Evolutionary conservation across 1,284 basidiomycete species (phyloP).

Genomic region (Boletellus deceptivus): DNA sequence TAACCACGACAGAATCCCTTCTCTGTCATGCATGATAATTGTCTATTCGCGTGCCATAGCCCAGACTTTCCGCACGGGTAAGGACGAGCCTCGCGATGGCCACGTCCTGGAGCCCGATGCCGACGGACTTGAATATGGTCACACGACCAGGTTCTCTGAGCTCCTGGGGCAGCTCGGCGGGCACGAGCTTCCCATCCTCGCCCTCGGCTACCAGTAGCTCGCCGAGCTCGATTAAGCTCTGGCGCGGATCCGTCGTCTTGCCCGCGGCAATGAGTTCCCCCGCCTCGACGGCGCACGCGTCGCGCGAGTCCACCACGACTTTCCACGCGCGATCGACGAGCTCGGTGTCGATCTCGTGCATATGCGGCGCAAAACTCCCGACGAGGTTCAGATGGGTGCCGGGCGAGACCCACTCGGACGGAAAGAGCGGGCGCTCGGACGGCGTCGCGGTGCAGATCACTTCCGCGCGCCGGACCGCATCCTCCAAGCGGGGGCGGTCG

Average conservation of each 20-base stretch:
- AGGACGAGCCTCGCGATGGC: constrained; percentile 56
- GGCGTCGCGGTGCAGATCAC: constrained; percentile 79
- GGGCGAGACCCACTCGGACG: constrained; percentile 53
- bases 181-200: constrained; percentile 17
- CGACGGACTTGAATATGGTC: constrained; percentile 79
- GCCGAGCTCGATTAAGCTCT: constrained; percentile 59
- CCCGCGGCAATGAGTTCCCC: constrained; percentile 70
- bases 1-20: background rate
- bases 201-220: constrained; percentile 43
- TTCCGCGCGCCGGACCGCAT: constrained; percentile 42
- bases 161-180: constrained; percentile 29
- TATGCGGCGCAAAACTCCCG: constrained; percentile 79
- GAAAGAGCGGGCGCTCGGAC: constrained; percentile 69
- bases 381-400: constrained; percentile 75
- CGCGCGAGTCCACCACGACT: constrained; percentile 71
- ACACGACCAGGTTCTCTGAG: constrained; percentile 40
- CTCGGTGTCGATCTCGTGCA: constrained; percentile 70
- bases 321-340: constrained; percentile 52
- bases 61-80: constrained; percentile 38
- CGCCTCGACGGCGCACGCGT: constrained; percentile 69
- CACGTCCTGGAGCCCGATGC: constrained; percentile 74
- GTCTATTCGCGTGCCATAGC: constrained; percentile 38
- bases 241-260: constrained; percentile 38
- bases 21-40: constrained; percentile 35
- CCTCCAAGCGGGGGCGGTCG: constrained; percentile 11